A percentile compares a stretch with the other conserved stretches of the same genome.
phyloP scores from a whole-genome alignment of 495 filamentous ascomycete species.

The Daldinia decipiens region DNA sequence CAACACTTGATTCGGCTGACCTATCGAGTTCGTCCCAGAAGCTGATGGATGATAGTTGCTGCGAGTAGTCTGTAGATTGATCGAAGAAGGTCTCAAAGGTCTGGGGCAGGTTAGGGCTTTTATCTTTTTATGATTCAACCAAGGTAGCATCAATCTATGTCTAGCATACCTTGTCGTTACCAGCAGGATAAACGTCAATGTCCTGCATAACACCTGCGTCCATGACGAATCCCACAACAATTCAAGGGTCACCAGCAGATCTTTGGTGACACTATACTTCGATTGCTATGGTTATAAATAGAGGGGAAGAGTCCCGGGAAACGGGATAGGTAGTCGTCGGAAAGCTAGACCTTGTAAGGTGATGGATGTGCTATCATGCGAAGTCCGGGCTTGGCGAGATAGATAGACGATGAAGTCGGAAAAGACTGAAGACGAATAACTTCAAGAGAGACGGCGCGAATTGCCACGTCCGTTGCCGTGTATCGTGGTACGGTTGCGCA shows the following conservation, averaged over 20 bases:
- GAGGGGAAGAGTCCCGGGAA: conserved; percentile 24
- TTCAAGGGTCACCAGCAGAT: conserved; percentile 40
- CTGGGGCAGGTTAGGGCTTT: conserved; percentile 40
- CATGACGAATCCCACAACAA: conserved; percentile 50
- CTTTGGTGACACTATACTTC: conserved; percentile 41
- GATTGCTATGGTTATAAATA: conserved; percentile 32
- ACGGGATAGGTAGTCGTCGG: conserved; percentile 30
- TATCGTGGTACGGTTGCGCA: conserved; percentile 33
- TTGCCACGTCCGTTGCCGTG: conserved; percentile 43
- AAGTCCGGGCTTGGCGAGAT: conserved; percentile 38
- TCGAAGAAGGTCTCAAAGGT: conserved; percentile 50
- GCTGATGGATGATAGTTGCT: conserved; percentile 48
- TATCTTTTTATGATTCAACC: conserved; percentile 11
- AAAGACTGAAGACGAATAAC: conserved; percentile 4
- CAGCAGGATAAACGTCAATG: conserved; percentile 50
- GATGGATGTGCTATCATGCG: conserved; percentile 32
- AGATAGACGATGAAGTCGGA: conserved; percentile 32
- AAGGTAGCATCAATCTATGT: conserved; percentile 23
- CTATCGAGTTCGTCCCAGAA: conserved; percentile 50
- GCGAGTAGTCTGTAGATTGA: conserved; percentile 46
- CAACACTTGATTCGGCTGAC: conserved; percentile 48
- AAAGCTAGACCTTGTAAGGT: conserved; percentile 30
- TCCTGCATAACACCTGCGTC: conserved; percentile 53
- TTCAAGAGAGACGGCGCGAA: conserved; percentile 4
- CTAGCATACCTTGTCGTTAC: conserved; percentile 44